Conservation (phyloP, 2,329 filamentous ascomycete species). For the Neopestalotiopsis sp. region DNA sequence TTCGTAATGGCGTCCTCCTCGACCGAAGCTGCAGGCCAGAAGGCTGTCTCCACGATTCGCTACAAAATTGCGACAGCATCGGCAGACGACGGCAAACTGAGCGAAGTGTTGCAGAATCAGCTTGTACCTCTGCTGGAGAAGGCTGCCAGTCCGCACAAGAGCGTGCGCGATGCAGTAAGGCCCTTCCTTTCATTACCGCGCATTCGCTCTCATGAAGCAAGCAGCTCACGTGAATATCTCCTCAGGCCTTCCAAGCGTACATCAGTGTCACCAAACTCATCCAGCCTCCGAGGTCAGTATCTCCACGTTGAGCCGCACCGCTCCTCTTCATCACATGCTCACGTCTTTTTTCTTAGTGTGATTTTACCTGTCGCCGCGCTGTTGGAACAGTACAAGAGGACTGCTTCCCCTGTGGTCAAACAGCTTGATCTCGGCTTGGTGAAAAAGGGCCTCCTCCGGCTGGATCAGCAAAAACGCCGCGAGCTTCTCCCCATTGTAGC, state of each 20-base stretch:
- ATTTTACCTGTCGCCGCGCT: conserved; percentile 84
- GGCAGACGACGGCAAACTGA: conserved; percentile 82
- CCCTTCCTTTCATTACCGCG: neutral
- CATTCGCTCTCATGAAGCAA: neutral
- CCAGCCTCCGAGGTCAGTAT: conserved; percentile 52
- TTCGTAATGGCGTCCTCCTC: conserved; percentile 34
- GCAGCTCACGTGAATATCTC: neutral
- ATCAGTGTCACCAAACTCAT: conserved; percentile 60
- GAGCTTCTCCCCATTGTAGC: conserved; percentile 75
- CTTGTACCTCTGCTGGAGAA: conserved; percentile 85
- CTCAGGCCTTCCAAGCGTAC: conserved; percentile 56
- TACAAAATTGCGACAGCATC: conserved; percentile 50
- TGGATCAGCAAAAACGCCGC: conserved; percentile 64
- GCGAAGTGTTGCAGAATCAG: conserved; percentile 77
- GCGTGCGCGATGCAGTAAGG: conserved; percentile 66
- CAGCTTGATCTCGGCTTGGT: conserved; percentile 91
- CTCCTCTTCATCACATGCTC: neutral
- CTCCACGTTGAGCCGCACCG: neutral
- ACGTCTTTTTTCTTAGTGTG: conserved; percentile 53
- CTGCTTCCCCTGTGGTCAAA: conserved; percentile 74
- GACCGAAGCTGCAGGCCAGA: conserved; percentile 35
- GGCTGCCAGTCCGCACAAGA: conserved; percentile 77
- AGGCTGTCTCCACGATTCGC: conserved; percentile 37
- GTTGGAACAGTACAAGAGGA: conserved; percentile 87
- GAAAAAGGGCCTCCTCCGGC: conserved; percentile 72